A percentile compares a stretch with the other conserved stretches of the same genome.
Evolutionary conservation across 768 basidiomycete genomes (phyloP).

Genomic region (Rickenella mellea): DNA sequence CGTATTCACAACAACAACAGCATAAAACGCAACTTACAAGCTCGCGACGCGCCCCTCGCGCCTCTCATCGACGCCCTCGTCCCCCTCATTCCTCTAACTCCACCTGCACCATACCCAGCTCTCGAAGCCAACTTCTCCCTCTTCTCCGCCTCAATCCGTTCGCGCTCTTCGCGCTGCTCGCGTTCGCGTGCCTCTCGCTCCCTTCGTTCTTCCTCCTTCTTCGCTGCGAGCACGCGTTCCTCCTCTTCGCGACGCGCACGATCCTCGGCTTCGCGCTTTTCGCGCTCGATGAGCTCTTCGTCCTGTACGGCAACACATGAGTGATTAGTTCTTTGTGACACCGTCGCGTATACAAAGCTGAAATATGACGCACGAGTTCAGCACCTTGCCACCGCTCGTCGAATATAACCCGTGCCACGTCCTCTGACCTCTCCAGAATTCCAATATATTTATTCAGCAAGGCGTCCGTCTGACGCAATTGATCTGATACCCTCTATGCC

Average conservation of each 20-base stretch:
- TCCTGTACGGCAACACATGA: conserved; percentile 34
- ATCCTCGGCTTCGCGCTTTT: conserved; percentile 38
- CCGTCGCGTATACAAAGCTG: neutral
- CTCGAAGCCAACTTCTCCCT: conserved; percentile 22
- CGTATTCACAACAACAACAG: too few relatives aligned
- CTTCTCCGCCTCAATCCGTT: conserved; percentile 35
- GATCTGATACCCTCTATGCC: conserved; percentile 50
- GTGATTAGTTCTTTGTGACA: too few relatives aligned
- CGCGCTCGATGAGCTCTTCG: conserved; percentile 41
- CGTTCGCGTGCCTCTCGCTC: conserved; percentile 43
- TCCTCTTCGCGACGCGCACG: conserved; percentile 28
- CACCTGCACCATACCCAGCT: conserved; percentile 31
- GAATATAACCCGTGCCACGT: conserved; percentile 56
- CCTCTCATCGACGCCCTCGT: conserved; percentile 58
- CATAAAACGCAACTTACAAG: too few relatives aligned
- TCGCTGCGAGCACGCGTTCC: conserved; percentile 17
- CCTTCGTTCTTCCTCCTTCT: conserved; percentile 35
- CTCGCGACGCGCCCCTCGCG: conserved; percentile 27
- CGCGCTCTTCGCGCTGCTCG: conserved; percentile 30
- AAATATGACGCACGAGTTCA: conserved; percentile 43
- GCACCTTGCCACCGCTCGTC: conserved; percentile 73
- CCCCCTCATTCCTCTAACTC: conserved; percentile 63
- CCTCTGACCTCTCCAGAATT: conserved; percentile 62
- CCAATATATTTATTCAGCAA: conserved; percentile 68
- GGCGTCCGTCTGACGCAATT: conserved; percentile 62